phyloP scores from a whole-genome alignment of 768 basidiomycete species.

The Neoboletus subvelutipes region DNA sequence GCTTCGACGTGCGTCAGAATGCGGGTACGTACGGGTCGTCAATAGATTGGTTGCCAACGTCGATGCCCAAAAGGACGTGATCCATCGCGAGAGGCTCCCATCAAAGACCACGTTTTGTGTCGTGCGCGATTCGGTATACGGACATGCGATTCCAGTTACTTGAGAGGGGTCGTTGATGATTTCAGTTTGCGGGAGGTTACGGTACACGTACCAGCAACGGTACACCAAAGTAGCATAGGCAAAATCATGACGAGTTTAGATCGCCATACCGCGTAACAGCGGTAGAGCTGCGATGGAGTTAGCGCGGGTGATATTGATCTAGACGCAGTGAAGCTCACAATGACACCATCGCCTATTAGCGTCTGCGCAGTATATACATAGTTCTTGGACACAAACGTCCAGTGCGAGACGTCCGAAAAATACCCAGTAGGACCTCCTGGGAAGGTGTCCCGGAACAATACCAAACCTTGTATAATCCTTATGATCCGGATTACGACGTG shows the following conservation, averaged over 20 bases:
- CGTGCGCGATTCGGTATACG: not conserved
- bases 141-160: not conserved
- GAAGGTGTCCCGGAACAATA: not conserved
- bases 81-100: not conserved
- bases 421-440: not conserved
- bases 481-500: not conserved
- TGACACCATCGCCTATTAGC: not conserved
- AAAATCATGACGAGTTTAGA: not conserved
- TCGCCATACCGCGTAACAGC: not conserved
- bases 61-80: not conserved
- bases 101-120: not conserved
- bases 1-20: too few species aligned
- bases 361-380: not conserved
- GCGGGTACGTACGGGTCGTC: not conserved
- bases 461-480: not conserved
- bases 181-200: not conserved
- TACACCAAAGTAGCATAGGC: not conserved
- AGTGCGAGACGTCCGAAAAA: not conserved
- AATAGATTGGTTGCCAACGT: constrained; percentile 3
- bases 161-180: not conserved
- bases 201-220: not conserved
- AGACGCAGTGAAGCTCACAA: not conserved
- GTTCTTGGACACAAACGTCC: not conserved
- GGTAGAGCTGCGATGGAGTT: not conserved
- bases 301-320: not conserved